Evolutionary conservation across 257 asterid species (phyloP).

Genomic region (Capsicum chinense): DNA sequence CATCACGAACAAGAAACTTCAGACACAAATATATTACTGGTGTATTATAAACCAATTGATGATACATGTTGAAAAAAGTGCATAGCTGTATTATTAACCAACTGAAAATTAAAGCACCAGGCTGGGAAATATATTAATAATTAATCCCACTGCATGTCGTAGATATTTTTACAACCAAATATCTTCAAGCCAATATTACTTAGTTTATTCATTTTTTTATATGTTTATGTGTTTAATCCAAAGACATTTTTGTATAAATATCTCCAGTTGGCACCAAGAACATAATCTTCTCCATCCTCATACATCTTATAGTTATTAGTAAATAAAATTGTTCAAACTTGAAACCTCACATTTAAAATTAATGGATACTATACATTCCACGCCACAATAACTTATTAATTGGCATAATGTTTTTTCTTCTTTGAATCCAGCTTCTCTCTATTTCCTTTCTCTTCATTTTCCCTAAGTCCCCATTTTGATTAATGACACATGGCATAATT

Average conservation of each 20-base stretch:
- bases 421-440: too few species aligned
- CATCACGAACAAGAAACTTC: too few species aligned
- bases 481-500: too few species aligned
- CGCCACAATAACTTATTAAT: background rate
- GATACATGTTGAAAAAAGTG: too few species aligned
- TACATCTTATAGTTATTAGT: background rate
- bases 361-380: background rate
- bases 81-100: background rate
- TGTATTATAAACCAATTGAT: too few species aligned
- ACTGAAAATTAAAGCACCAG: background rate
- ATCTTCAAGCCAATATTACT: background rate
- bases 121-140: slow-evolving; percentile 9
- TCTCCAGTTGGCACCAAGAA: background rate
- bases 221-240: too few species aligned
- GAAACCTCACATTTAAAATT: too few species aligned
- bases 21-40: too few species aligned
- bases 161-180: background rate
- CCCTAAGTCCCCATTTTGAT: too few species aligned
- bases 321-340: too few species aligned
- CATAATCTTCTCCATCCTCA: slow-evolving; percentile 14
- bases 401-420: background rate
- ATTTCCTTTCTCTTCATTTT: too few species aligned
- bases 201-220: too few species aligned
- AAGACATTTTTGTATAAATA: background rate
- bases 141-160: background rate